phyloP scores from a whole-genome alignment of 805 yeast species.

The Ogataea trehalophila region DNA sequence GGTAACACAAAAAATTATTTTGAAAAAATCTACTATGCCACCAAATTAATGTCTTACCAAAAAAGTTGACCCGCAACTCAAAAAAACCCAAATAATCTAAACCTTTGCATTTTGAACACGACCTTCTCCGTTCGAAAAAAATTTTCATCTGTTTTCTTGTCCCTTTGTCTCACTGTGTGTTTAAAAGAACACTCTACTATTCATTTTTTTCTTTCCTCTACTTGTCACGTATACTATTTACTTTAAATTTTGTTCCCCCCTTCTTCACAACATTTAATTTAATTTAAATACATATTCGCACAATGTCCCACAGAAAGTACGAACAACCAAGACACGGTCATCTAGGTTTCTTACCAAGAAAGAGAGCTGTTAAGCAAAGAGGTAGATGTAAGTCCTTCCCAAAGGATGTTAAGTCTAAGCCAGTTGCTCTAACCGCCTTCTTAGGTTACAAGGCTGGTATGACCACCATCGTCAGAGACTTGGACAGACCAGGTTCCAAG shows the following conservation, averaged over 20 bases:
- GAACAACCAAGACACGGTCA: constrained; percentile 99
- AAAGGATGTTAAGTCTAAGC: constrained; percentile 95
- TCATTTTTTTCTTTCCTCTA: not conserved
- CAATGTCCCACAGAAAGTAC: constrained; percentile 99
- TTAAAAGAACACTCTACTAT: not conserved
- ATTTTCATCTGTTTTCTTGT: not conserved
- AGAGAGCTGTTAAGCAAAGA: constrained; percentile 98
- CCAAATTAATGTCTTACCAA: too few relatives aligned
- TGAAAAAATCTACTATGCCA: too few relatives aligned
- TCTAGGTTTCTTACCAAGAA: constrained; percentile 99
- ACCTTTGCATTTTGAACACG: not conserved
- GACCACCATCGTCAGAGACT: constrained; percentile 99
- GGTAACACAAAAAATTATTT: too few relatives aligned
- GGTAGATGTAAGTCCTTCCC: constrained; percentile 99
- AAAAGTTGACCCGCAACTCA: not conserved
- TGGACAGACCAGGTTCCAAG: constrained; percentile 99
- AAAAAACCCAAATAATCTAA: too few relatives aligned
- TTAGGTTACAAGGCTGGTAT: constrained; percentile 99
- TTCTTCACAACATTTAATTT: constrained; percentile 4
- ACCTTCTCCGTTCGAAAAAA: not conserved
- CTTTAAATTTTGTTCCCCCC: not conserved
- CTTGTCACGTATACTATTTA: not conserved
- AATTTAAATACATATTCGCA: constrained; percentile 11
- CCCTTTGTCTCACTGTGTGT: not conserved
- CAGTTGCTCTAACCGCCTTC: constrained; percentile 98